A percentile compares a stretch with the other conserved stretches of the same genome.
Evolutionary conservation across 768 basidiomycete species (phyloP).

Genomic region (Psilocybe azurescens): DNA sequence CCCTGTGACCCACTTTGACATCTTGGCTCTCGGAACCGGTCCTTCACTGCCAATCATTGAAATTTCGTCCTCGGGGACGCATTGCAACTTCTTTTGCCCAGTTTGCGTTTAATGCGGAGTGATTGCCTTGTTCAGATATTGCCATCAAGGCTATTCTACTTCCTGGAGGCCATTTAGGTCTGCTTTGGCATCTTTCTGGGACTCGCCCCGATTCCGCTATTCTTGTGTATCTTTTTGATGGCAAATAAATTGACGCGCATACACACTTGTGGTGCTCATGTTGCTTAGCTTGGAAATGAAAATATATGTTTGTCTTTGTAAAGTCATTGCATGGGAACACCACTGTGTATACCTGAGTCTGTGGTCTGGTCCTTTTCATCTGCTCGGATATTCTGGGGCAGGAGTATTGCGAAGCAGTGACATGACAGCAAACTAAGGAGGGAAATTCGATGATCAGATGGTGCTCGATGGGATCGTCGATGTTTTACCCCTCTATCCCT

Average conservation of each 20-base stretch:
- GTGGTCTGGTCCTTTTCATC: neutral
- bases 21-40: slow-evolving; percentile 25
- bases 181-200: neutral
- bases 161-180: neutral
- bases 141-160: neutral
- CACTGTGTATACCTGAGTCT: neutral
- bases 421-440: slow-evolving; percentile 55
- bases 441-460: slow-evolving; percentile 24
- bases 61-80: slow-evolving; percentile 19
- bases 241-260: neutral
- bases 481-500: slow-evolving; percentile 22
- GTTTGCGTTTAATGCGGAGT: neutral
- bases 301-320: too few relatives aligned
- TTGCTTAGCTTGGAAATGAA: neutral
- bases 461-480: slow-evolving; percentile 40
- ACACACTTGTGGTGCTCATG: neutral
- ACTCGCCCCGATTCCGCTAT: neutral
- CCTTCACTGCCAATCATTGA: slow-evolving; percentile 17
- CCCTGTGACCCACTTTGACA: slow-evolving; percentile 9
- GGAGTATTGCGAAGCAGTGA: slow-evolving; percentile 30
- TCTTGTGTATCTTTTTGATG: neutral
- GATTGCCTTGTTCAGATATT: neutral
- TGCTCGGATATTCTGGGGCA: slow-evolving; percentile 5
- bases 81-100: neutral
- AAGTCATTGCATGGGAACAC: too few relatives aligned